Evolutionary conservation across 139 green algal species (phyloP), one percentile per base, ranked within the genome.

Genomic region (Deuterostichococcus epilithicus): DNA sequence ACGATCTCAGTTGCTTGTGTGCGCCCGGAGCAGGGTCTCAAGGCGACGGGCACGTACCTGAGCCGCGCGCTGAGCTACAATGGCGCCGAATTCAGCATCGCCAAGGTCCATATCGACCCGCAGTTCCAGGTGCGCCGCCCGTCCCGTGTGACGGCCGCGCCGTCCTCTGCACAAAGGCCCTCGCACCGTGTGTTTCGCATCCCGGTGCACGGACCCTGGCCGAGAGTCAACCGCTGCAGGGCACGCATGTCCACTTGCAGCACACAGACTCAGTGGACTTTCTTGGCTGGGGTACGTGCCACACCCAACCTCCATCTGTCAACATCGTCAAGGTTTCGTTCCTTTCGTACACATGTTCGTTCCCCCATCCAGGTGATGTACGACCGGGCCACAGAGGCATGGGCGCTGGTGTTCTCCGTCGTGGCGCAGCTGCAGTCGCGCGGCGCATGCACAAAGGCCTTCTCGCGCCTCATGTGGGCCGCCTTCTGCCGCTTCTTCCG

Each of bases 41-140:
- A 95, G 79, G 84, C 88, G 28, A 89, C 81, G 23, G 92, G 92
- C 38, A 85, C 86, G 71, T 97, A 97, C 81, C 70, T 97, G 59
- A 88, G 83, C n/a, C 90, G 93, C 70, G 32, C 86, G 28, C 78
- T 90, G 18, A 84, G 74, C 60, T 96, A 95, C 83, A 76, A 82
- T 42, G 86, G 88, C 0, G 91, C 90, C 15, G 91, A 96, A 75
- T 97, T 97, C 80, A 77, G 81, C 26, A 79, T 95, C 32, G 83
- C 74, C 3, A 78, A 86, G 47, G 76, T 93, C 2, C 35, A 84
- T 20, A 79, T 95, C 5, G 82, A 88, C 42, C 82, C 85, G 0
- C 71, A 82, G 30, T 89, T 92, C 78, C 78, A 81, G 86, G 65
- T 28, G 77, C 38, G 1, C 35, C 38, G n/a, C 39, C 28, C 42